phyloP scores from a whole-genome alignment of 2,329 filamentous ascomycete species.

The Trichophyton equinum region DNA sequence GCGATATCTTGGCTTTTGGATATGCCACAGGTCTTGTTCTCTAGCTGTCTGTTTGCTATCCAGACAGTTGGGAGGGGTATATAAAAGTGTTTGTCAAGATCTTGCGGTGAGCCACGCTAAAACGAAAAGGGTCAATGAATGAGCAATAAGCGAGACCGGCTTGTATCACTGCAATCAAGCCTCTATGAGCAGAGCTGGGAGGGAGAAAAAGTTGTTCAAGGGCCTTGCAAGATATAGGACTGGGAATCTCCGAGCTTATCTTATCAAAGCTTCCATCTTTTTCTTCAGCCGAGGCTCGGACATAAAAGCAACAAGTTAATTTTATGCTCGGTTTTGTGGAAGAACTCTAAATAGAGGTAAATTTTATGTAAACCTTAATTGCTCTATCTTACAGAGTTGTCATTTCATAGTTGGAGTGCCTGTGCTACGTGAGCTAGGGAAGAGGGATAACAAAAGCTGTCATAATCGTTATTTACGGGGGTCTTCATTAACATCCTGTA shows the following conservation, averaged over 20 bases:
- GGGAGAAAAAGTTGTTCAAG: background rate
- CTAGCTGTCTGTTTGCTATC: too few species aligned
- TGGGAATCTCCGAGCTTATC: background rate
- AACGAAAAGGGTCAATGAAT: background rate
- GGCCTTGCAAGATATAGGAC: background rate
- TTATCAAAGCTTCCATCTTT: background rate
- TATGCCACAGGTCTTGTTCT: background rate
- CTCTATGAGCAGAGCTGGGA: background rate
- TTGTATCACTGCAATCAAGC: background rate
- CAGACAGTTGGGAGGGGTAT: too few species aligned
- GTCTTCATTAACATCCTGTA: background rate
- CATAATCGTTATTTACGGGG: background rate
- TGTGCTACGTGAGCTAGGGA: background rate
- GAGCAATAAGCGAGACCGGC: background rate
- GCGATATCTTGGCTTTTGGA: background rate
- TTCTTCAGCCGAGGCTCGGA: background rate
- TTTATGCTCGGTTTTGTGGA: background rate
- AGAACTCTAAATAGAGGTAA: background rate
- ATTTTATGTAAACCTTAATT: background rate
- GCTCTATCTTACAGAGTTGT: too few species aligned
- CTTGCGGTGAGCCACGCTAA: too few species aligned
- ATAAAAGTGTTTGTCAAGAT: too few species aligned
- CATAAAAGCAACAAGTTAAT: background rate
- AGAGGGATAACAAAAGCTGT: background rate
- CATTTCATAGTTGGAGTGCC: background rate